Evolutionary conservation across 208 protist genomes (phyloP), one percentile per base, ranked within the genome.

Genomic region (Trypanosoma scelopori): DNA sequence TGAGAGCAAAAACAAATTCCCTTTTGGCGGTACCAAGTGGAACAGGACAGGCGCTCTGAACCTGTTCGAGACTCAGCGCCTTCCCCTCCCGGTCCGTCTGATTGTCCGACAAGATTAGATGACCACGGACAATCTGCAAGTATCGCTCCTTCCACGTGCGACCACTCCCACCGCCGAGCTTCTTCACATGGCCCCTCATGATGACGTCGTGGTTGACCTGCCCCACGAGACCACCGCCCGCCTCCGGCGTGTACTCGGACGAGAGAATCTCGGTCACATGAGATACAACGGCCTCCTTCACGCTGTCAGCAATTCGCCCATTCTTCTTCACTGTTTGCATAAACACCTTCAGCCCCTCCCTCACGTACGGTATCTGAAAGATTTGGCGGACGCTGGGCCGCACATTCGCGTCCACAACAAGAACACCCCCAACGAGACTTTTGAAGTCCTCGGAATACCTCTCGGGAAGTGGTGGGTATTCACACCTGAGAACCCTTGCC

Each of bases 281-380:
- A 16, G 46, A 45, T 45, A 87, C 57, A 32, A 93, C 61, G 16
- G 80, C 76, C 7, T 82, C 72, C 59, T 93, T 91, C 12, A 89
- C 69, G 20, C 56, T 52, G 18, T 85, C 78, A n/a, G 74, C 56
- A 32, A 93, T 91, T 32, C 82, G 76, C 7, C 73, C 70, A 65
- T 91, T 93, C 71, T 87, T 93, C 59, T 89, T 89, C 22, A 93
- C 66, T 0, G 84, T 90, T 59, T 87, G 82, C 76, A 89, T 84
- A 59, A 93, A 91, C 0, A 93, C 77, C 58, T 91, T 90, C 39
- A 93, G 74, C 18, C 87, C 87, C 45, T 93, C 82, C 11, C 72
- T 79, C 6, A 93, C 69, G 53, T 89, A 93, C 15, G 87, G 84
- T 20, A 93, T 76, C 20, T 76, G 76, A 65, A 93, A 91, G 28